Evolutionary conservation across 371 early-diverging fungal species (phyloP).

Genomic region (Rhizopus microsporus): DNA sequence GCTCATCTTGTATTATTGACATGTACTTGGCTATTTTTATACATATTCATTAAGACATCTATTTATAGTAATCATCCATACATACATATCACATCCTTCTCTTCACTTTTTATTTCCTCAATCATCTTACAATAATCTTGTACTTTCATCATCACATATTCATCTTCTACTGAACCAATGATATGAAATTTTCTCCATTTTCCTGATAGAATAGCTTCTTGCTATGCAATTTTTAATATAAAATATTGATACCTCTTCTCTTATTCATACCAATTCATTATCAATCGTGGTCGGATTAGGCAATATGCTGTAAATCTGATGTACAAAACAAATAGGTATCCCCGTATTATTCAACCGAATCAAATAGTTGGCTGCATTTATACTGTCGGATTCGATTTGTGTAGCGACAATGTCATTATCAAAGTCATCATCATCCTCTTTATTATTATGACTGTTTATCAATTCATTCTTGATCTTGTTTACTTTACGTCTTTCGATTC

Average conservation of each 20-base stretch:
- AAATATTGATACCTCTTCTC: background rate
- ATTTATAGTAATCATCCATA: background rate
- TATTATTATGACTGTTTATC: background rate
- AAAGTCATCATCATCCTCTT: conserved; percentile 18
- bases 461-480: conserved; percentile 1
- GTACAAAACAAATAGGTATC: conserved; percentile 32
- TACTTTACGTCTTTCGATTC: conserved; percentile 11
- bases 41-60: conserved; percentile 16
- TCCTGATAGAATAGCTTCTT: conserved; percentile 24
- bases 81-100: conserved; percentile 3
- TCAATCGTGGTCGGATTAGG: conserved; percentile 37
- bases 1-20: conserved; percentile 2
- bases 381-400: conserved; percentile 28
- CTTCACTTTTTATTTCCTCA: conserved; percentile 26
- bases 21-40: too few species aligned
- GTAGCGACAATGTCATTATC: conserved; percentile 3
- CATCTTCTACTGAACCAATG: conserved; percentile 38
- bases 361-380: conserved; percentile 34
- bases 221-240: conserved; percentile 15
- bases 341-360: conserved; percentile 18
- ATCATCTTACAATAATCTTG: conserved; percentile 27
- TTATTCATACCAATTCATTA: conserved; percentile 35
- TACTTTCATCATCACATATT: conserved; percentile 29
- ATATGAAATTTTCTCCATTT: conserved; percentile 39
- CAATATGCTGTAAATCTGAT: conserved; percentile 43